Base-by-base conservation (phyloP, 225 moss, liverwort and hornwort genomes). In the Neckera pumila region DNA sequence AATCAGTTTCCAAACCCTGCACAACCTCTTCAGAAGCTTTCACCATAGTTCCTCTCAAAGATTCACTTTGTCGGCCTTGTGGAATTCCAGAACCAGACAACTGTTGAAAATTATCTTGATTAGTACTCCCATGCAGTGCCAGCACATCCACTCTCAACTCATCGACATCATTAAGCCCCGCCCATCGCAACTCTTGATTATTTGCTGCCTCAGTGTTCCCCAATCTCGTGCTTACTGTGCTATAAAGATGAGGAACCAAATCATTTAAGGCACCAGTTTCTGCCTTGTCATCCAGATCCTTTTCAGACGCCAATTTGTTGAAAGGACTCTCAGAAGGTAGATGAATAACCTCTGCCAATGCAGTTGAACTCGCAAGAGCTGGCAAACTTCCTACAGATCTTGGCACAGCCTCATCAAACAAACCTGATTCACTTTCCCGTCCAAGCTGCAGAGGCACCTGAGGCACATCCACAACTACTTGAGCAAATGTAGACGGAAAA, bases 161-260 rank as follows among this genome's bases (percentile, higher is more conserved):
- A 77, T 92, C 90, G 5, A 91, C 86, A 60, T 92, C 94, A 65
- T 90, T 79, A 38, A 85, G 89, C 76, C 92, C 95, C 59, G 27
- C 88, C 98, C 96, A 96, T 27, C 92, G 95, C 45, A 91, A 82
- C 19, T 98, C 98, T 56, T 85, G 85, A 88, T 60, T 77, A 40
- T 82, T 89, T 43, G 58, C 51, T 58, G 90, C 58, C 84, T 91
- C 88, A 27, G 86, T 88, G 53, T 93, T 94, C 62, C 88, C 91
- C 25, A 92, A 76, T 88, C 91, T 96, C 84, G 89, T 69, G 83
- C 89, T 91, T 43, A 88, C 89, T 84, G 84, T 31, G 67, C 64
- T 87, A 61, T 82, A 85, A 76, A 92, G 82, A 81, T 93, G 91
- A 47, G 93, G 91, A n/a, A 89, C 87, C 83, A 89, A n/a, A 66